phyloP scores from a whole-genome alignment of 2,329 filamentous ascomycete genomes.

The Sphaerulina populicola region DNA sequence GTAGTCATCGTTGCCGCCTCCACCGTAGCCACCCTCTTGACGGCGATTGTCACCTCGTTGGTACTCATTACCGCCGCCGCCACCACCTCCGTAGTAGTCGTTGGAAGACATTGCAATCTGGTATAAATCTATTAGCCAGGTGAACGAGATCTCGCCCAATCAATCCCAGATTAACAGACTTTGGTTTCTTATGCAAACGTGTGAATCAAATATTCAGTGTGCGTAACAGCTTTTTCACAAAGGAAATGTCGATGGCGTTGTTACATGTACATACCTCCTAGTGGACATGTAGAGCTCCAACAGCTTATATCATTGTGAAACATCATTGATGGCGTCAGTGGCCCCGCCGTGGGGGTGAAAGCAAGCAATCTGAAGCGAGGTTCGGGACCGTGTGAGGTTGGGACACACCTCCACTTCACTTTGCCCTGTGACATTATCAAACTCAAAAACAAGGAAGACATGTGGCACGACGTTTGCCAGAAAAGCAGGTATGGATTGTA shows the following conservation, averaged over 20 bases:
- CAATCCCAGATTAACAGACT: neutral
- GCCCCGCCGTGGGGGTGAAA: neutral
- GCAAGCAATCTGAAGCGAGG: neutral
- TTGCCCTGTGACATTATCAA: neutral
- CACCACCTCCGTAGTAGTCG: conserved; percentile 22
- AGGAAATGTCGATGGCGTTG: too few species aligned
- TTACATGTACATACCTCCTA: too few species aligned
- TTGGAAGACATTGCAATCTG: conserved; percentile 24
- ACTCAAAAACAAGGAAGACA: conserved; percentile 5
- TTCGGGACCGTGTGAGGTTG: too few species aligned
- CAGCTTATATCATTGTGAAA: neutral
- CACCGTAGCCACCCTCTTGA: conserved; percentile 12
- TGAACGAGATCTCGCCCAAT: neutral
- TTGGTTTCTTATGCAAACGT: neutral
- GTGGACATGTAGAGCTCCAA: neutral
- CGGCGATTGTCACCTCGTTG: conserved; percentile 14
- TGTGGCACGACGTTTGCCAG: neutral
- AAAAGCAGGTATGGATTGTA: neutral
- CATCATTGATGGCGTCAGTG: neutral
- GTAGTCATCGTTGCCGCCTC: conserved; percentile 9
- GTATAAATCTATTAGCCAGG: neutral
- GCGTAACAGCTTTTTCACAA: too few species aligned
- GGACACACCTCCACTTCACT: neutral
- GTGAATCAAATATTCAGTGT: neutral
- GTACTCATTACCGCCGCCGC: conserved; percentile 17